These are phyloP conservation scores for Annulohypoxylon nitens DNA, from an alignment of 495 filamentous ascomycete species.

Conservation along the genomic window DNA sequence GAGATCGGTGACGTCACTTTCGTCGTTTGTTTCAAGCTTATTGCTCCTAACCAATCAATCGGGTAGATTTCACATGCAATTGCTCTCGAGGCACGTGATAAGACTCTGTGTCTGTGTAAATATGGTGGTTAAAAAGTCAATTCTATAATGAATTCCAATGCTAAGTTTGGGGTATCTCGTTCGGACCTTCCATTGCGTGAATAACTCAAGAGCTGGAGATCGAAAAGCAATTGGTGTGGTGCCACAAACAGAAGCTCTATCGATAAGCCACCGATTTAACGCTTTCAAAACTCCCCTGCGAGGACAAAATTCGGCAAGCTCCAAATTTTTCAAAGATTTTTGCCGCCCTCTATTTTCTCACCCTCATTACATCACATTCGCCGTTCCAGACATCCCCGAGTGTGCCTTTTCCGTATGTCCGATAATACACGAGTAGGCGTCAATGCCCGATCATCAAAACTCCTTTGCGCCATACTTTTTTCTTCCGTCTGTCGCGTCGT, in stretches of 20 bases:
- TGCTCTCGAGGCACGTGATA: background rate
- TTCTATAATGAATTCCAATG: constrained; percentile 2
- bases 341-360: background rate
- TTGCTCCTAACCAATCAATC: constrained; percentile 5
- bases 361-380: background rate
- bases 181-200: constrained; percentile 19
- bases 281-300: constrained; percentile 6
- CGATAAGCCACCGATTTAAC: constrained; percentile 31
- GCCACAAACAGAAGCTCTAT: constrained; percentile 17
- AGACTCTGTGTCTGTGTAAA: background rate
- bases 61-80: background rate
- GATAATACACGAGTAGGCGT: background rate
- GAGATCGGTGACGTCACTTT: constrained; percentile 37
- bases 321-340: background rate
- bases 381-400: background rate
- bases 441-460: constrained; percentile 6
- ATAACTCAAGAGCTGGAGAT: constrained; percentile 11
- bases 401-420: background rate
- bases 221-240: constrained; percentile 1
- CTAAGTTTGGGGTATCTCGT: constrained; percentile 18
- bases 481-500: background rate
- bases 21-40: constrained; percentile 1
- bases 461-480: constrained; percentile 32
- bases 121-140: background rate
- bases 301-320: constrained; percentile 33